Percentiles rank a stretch among this genome's conserved stretches.
Evolutionary conservation across 768 basidiomycete genomes (phyloP).

Genomic region (Gautieria morchelliformis): DNA sequence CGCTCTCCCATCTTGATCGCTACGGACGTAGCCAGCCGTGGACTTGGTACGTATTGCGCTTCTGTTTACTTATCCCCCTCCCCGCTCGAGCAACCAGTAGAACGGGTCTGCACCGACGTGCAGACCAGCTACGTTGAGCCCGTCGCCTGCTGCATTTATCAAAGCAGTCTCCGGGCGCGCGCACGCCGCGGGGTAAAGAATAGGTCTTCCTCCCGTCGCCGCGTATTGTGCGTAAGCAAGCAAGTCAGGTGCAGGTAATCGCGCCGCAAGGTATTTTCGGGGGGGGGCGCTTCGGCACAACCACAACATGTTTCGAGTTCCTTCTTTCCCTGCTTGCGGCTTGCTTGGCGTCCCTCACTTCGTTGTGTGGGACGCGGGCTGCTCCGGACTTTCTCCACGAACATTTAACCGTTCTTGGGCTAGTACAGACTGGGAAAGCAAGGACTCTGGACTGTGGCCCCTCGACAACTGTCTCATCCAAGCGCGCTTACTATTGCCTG

Average conservation of each 20-base stretch:
- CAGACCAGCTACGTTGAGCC: conserved; percentile 1
- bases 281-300: background rate
- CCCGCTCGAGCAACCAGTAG: background rate
- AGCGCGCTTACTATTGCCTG: background rate
- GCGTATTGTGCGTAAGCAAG: conserved; percentile 3
- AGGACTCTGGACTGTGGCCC: conserved; percentile 8
- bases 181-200: background rate
- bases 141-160: background rate
- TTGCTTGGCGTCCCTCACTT: background rate
- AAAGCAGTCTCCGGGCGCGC: background rate
- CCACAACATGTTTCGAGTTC: conserved; percentile 1
- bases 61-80: conserved; percentile 11
- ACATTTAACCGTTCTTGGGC: conserved; percentile 4
- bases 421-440: conserved; percentile 2
- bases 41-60: conserved; percentile 83
- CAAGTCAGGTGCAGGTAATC: conserved; percentile 7
- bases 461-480: background rate
- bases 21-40: conserved; percentile 98
- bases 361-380: background rate
- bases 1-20: conserved; percentile 96
- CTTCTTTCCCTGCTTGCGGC: background rate
- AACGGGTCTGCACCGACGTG: background rate
- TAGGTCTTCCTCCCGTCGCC: background rate
- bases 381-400: conserved; percentile 8
- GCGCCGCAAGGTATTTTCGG: background rate